phyloP scores from a whole-genome alignment of 148 eudicot species.

The Nyssa sinensis region DNA sequence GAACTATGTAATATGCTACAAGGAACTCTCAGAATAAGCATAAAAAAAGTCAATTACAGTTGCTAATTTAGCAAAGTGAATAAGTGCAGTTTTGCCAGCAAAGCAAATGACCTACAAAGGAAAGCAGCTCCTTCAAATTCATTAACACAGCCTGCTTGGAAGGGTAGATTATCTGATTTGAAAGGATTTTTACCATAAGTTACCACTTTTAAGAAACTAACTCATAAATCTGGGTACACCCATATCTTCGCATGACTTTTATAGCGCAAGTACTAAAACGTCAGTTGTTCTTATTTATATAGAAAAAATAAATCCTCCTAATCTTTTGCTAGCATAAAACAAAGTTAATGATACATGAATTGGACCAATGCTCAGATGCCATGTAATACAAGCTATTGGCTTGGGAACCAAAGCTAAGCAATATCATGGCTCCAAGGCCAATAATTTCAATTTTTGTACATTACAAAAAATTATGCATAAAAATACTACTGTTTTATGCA shows the following conservation, averaged over 20 bases:
- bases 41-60: background rate
- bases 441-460: background rate
- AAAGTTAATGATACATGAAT: background rate
- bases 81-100: background rate
- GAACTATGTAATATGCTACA: background rate
- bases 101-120: background rate
- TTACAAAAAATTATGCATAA: background rate
- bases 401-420: background rate
- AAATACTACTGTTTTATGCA: constrained; percentile 4
- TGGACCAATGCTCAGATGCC: background rate
- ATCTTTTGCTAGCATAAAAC: background rate
- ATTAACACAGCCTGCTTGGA: background rate
- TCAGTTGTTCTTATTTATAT: background rate
- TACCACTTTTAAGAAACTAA: background rate
- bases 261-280: background rate
- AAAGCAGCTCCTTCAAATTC: background rate
- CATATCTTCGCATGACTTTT: background rate
- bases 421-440: background rate
- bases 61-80: constrained; percentile 1
- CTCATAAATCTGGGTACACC: background rate
- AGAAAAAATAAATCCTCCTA: background rate
- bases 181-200: background rate
- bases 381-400: background rate
- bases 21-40: background rate
- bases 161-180: background rate